phyloP scores from a whole-genome alignment of 805 yeast genomes.

The Maudiozyma pseudohumilis region DNA sequence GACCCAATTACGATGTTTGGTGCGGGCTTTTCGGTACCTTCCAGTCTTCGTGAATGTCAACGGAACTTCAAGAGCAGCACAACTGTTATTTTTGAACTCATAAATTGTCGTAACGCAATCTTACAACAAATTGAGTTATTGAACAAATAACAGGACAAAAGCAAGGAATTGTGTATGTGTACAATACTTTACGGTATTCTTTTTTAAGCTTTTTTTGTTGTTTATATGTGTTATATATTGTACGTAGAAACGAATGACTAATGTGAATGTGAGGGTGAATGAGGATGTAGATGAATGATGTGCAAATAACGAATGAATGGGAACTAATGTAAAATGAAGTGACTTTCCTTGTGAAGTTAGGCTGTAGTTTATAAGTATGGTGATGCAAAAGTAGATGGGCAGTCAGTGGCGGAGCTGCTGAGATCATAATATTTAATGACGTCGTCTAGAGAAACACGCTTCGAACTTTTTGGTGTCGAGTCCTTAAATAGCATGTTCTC shows the following conservation, averaged over 20 bases:
- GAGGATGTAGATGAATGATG: background rate
- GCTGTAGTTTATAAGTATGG: constrained; percentile 1
- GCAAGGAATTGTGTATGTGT: background rate
- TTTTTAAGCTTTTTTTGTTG: background rate
- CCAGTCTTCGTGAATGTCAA: constrained; percentile 21
- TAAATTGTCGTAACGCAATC: constrained; percentile 15
- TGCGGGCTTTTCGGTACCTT: constrained; percentile 20
- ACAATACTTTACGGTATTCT: too few relatives aligned
- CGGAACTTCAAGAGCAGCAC: constrained; percentile 18
- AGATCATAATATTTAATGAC: constrained; percentile 23
- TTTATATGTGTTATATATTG: background rate
- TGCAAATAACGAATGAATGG: background rate
- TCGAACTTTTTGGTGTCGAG: constrained; percentile 7
- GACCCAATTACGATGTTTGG: constrained; percentile 28
- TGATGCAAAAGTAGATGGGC: constrained; percentile 6
- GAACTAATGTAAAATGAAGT: background rate
- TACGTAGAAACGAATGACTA: background rate
- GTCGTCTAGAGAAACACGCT: constrained; percentile 24
- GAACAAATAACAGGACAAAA: background rate
- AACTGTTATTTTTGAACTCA: constrained; percentile 15
- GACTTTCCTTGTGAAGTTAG: background rate
- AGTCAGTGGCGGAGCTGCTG: constrained; percentile 15
- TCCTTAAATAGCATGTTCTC: constrained; percentile 16
- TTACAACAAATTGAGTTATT: background rate
- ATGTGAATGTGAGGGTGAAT: background rate